These are phyloP conservation scores for Mortierella hygrophila DNA, from an alignment of 192 early-diverging fungal species.

Conservation along the genomic window DNA sequence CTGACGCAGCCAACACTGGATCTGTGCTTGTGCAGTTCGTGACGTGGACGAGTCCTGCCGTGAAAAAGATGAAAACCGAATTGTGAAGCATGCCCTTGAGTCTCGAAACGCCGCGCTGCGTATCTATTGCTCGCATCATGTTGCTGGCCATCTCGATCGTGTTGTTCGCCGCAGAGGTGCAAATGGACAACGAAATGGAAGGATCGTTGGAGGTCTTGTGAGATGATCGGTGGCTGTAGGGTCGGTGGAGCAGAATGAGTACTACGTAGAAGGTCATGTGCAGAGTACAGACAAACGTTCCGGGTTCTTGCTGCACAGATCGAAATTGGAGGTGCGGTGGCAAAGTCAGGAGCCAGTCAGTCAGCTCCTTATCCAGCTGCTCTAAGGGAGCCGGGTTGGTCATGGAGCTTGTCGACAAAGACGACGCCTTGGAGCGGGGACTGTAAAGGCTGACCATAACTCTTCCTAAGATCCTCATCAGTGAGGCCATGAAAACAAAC, in stretches of 20 bases:
- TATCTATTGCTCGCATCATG: slow-evolving; percentile 44
- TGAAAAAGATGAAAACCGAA: slow-evolving; percentile 52
- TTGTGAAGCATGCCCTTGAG: slow-evolving; percentile 35
- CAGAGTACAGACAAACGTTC: slow-evolving; percentile 47
- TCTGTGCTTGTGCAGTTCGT: slow-evolving; percentile 55
- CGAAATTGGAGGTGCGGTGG: slow-evolving; percentile 66
- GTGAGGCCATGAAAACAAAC: slow-evolving; percentile 51
- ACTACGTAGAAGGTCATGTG: slow-evolving; percentile 67
- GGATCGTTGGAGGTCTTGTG: slow-evolving; percentile 31
- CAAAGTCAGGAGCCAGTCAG: slow-evolving; percentile 60
- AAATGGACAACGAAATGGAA: slow-evolving; percentile 58
- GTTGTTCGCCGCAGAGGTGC: slow-evolving; percentile 60
- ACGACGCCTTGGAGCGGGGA: slow-evolving; percentile 54
- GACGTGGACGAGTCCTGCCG: slow-evolving; percentile 55
- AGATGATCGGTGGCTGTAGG: slow-evolving; percentile 58
- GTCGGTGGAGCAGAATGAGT: slow-evolving; percentile 67
- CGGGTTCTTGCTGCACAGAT: slow-evolving; percentile 49
- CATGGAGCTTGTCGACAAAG: slow-evolving; percentile 33
- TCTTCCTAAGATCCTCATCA: slow-evolving; percentile 65
- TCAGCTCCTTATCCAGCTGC: slow-evolving; percentile 62
- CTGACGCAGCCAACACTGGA: slow-evolving; percentile 38
- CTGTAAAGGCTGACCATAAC: slow-evolving; percentile 65
- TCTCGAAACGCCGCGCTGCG: slow-evolving; percentile 28
- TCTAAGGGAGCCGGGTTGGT: slow-evolving; percentile 62
- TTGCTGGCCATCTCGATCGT: slow-evolving; percentile 57